These are phyloP conservation scores for Aspergillus sclerotiicarbonarius DNA, from an alignment of 495 filamentous ascomycete genomes.

Conservation along the genomic window DNA sequence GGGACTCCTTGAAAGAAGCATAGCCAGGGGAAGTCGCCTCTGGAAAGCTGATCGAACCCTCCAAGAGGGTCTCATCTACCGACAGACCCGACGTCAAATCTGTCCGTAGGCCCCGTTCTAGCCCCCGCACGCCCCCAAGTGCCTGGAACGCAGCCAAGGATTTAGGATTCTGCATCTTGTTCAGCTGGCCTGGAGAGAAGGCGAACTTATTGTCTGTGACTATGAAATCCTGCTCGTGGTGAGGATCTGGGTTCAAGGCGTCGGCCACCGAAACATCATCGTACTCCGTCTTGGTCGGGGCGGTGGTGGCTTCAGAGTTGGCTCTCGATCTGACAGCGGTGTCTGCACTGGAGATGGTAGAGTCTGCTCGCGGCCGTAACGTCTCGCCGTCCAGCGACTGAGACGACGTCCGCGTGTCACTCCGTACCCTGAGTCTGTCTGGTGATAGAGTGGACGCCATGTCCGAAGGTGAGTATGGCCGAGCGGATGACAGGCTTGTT, in stretches of 20 bases:
- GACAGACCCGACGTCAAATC: slow-evolving; percentile 64
- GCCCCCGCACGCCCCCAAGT: slow-evolving; percentile 63
- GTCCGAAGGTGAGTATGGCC: slow-evolving; percentile 26
- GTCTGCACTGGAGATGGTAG: slow-evolving; percentile 43
- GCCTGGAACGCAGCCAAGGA: slow-evolving; percentile 67
- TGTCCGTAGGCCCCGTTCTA: slow-evolving; percentile 67
- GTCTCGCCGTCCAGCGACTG: slow-evolving; percentile 51
- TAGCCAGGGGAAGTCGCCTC: slow-evolving; percentile 46
- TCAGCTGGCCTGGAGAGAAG: slow-evolving; percentile 66
- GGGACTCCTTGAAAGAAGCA: slow-evolving; percentile 16
- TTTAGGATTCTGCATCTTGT: slow-evolving; percentile 75
- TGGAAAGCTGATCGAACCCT: slow-evolving; percentile 58
- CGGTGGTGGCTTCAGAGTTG: slow-evolving; percentile 36
- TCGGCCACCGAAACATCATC: slow-evolving; percentile 49
- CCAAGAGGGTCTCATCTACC: slow-evolving; percentile 59
- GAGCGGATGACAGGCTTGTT: slow-evolving; percentile 5
- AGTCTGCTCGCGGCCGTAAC: slow-evolving; percentile 46
- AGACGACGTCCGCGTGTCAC: slow-evolving; percentile 31
- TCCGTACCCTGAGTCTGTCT: slow-evolving; percentile 30
- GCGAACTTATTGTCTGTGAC: slow-evolving; percentile 69
- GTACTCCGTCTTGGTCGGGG: slow-evolving; percentile 29
- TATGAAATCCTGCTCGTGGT: slow-evolving; percentile 61
- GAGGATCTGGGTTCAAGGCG: slow-evolving; percentile 65
- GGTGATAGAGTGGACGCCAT: slow-evolving; percentile 28
- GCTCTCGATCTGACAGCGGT: slow-evolving; percentile 42